Conservation (phyloP, 148 eudicot species). For the Fagopyrum tataricum region DNA sequence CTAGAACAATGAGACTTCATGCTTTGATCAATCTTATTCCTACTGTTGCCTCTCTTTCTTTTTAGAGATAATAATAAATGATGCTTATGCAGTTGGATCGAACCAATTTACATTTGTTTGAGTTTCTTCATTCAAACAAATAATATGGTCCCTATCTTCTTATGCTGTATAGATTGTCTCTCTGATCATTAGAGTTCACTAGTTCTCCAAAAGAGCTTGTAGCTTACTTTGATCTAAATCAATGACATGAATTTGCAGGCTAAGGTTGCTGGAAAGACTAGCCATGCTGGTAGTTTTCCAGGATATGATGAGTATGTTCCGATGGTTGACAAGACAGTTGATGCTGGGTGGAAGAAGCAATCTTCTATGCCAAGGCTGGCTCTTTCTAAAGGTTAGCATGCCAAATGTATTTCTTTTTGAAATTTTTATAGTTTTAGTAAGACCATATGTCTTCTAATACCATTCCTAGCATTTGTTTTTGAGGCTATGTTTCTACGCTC, state of each 20-base stretch:
- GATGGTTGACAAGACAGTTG: slow-evolving; percentile 97
- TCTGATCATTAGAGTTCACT: neutral
- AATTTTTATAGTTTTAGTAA: neutral
- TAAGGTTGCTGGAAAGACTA: slow-evolving; percentile 52
- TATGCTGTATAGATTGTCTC: neutral
- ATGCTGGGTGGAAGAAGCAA: slow-evolving; percentile 76
- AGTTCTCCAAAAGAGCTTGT: neutral
- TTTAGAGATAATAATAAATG: neutral
- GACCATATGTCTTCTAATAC: neutral
- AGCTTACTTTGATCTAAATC: neutral
- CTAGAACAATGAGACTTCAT: too few relatives aligned
- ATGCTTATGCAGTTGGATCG: neutral
- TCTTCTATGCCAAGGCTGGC: slow-evolving; percentile 27
- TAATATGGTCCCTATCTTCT: neutral
- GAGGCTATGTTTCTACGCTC: neutral
- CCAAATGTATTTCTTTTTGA: neutral
- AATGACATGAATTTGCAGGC: slow-evolving; percentile 38
- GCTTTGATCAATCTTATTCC: neutral
- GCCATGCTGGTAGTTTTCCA: slow-evolving; percentile 44
- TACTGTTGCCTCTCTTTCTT: neutral
- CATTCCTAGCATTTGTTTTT: neutral
- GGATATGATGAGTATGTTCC: slow-evolving; percentile 95
- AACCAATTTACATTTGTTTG: neutral
- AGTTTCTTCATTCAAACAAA: neutral
- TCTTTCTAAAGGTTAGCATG: slow-evolving; percentile 47